These are phyloP conservation scores for Pueraria montana DNA, from an alignment of 306 rosid species.

Conservation along the genomic window DNA sequence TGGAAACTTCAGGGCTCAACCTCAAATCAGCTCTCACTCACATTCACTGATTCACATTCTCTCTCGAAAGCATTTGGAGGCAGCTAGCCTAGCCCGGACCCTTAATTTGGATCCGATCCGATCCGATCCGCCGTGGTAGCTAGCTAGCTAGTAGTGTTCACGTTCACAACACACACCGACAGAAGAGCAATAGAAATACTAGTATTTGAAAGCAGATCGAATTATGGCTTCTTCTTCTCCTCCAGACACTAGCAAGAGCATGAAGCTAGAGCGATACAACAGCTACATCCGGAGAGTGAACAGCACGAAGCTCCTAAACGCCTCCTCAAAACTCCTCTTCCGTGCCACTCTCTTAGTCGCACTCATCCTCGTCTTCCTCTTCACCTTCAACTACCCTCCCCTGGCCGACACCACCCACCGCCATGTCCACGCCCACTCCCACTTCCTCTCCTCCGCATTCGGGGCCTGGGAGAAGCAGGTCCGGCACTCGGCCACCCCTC, in stretches of 20 bases:
- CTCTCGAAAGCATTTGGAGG: too few species aligned
- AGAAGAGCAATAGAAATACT: too few species aligned
- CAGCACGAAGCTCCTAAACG: conserved; percentile 86
- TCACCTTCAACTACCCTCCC: conserved; percentile 87
- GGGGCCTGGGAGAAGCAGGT: conserved; percentile 89
- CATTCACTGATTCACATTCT: too few species aligned
- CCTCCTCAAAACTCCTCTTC: conserved; percentile 93
- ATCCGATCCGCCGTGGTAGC: too few species aligned
- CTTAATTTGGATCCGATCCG: too few species aligned
- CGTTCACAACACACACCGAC: too few species aligned
- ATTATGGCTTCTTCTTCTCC: conserved; percentile 78
- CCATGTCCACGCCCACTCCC: conserved; percentile 52
- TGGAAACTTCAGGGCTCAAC: conserved; percentile 74
- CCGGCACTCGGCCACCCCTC: conserved; percentile 79
- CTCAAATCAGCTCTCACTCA: conserved; percentile 54
- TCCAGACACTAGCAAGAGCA: conserved; percentile 90
- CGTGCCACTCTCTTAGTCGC: conserved; percentile 82
- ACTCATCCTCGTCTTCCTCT: conserved; percentile 71
- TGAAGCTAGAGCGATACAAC: conserved; percentile 89
- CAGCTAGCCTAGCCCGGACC: too few species aligned
- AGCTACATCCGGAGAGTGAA: conserved; percentile 83
- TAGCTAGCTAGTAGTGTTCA: too few species aligned
- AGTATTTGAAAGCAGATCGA: too few species aligned
- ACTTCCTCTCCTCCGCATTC: conserved; percentile 75
- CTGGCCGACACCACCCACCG: conserved; percentile 32